A percentile compares a stretch with the other conserved stretches of the same genome.
Conservation (phyloP, 2,329 filamentous ascomycete species). For the Nemania sp. region DNA sequence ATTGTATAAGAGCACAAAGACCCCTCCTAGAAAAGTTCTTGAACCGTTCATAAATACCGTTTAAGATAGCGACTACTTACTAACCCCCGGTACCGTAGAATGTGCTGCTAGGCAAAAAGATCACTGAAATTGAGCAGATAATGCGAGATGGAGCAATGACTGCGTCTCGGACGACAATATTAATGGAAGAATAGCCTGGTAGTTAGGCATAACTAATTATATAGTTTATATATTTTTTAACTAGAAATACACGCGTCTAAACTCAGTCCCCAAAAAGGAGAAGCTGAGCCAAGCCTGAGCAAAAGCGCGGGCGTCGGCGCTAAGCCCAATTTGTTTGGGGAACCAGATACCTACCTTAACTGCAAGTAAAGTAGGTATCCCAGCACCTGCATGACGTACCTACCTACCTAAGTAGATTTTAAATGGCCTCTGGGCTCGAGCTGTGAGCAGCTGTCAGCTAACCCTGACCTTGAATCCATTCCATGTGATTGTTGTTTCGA, state of each 20-base stretch:
- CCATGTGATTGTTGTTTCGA: no score
- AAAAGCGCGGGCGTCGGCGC: no score
- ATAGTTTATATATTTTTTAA: no score
- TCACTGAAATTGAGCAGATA: neutral
- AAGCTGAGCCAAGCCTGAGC: no score
- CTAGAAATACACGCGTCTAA: no score
- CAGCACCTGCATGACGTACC: constrained; percentile 9
- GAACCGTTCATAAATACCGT: neutral
- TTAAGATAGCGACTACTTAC: neutral
- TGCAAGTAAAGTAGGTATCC: neutral
- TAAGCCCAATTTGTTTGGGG: no score
- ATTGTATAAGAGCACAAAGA: neutral
- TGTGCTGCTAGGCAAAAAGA: neutral
- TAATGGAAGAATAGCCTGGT: neutral
- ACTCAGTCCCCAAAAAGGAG: no score
- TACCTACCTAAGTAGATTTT: no score
- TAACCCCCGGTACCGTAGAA: neutral
- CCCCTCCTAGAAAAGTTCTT: neutral
- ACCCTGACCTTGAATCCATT: no score
- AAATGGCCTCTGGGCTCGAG: neutral
- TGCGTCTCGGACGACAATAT: neutral
- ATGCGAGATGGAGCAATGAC: neutral
- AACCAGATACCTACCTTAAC: no score
- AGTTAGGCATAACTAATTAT: no score
- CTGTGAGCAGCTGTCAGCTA: no score